Percentiles rank a stretch among this genome's conserved stretches.
phyloP scores from a whole-genome alignment of 306 rosid species.

The Glycine tomentella region DNA sequence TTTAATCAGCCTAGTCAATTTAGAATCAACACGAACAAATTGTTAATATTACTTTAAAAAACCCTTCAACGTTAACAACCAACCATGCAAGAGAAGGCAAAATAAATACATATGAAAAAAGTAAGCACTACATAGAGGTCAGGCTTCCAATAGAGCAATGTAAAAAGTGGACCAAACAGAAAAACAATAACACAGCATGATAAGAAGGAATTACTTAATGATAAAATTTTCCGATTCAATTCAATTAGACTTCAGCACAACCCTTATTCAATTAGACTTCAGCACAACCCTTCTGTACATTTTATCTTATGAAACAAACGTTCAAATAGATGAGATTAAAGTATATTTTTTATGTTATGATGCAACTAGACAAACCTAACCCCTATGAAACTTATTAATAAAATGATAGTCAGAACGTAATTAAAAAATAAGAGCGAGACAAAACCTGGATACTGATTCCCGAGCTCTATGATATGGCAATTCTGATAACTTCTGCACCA shows the following conservation, averaged over 20 bases:
- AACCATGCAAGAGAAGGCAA: slow-evolving; percentile 23
- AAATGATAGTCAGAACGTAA: slow-evolving; percentile 8
- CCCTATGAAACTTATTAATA: neutral
- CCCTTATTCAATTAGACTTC: slow-evolving; percentile 30
- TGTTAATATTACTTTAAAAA: neutral
- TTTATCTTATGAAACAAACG: neutral
- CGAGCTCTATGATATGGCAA: slow-evolving; percentile 22
- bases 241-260: slow-evolving; percentile 34
- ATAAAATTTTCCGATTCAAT: slow-evolving; percentile 22
- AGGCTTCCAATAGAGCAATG: neutral
- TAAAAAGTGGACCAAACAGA: neutral
- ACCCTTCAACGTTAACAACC: slow-evolving; percentile 4
- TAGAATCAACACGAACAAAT: neutral
- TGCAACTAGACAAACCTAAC: slow-evolving; percentile 19
- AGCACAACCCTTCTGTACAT: neutral
- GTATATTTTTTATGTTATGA: slow-evolving; percentile 8
- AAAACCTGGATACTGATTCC: slow-evolving; percentile 46
- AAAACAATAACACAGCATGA: neutral
- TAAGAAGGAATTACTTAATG: neutral
- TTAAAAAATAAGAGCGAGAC: slow-evolving; percentile 33
- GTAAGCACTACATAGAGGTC: neutral
- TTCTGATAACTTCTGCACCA: slow-evolving; percentile 43
- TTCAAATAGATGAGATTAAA: slow-evolving; percentile 8
- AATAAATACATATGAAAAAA: neutral
- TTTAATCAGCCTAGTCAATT: slow-evolving; percentile 7